phyloP scores from a whole-genome alignment of 805 yeast species.

The Zygosaccharomyces gambellarensis region DNA sequence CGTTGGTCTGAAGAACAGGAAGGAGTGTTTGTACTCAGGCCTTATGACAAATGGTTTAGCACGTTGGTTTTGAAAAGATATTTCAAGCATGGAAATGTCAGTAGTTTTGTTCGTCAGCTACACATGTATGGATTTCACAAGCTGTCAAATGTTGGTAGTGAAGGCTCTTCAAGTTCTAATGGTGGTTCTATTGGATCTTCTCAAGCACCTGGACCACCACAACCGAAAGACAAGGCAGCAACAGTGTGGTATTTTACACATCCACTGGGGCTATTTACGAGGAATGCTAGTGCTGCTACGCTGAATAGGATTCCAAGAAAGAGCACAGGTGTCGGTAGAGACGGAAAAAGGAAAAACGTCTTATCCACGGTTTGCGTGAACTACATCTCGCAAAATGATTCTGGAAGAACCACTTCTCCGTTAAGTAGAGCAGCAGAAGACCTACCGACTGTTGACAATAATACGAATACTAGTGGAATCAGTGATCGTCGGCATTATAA shows the following conservation, averaged over 20 bases:
- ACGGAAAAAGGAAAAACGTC: constrained; percentile 31
- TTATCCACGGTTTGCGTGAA: constrained; percentile 29
- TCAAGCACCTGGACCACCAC: not conserved
- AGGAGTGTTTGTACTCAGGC: constrained; percentile 24
- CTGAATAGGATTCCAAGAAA: constrained; percentile 31
- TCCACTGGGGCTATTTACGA: constrained; percentile 27
- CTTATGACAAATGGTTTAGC: constrained; percentile 27
- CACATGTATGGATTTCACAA: constrained; percentile 98
- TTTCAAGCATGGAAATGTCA: constrained; percentile 91
- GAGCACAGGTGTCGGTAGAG: constrained; percentile 30
- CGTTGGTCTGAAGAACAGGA: constrained; percentile 26
- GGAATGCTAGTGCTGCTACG: constrained; percentile 20
- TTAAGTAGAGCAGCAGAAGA: not conserved
- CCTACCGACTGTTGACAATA: not conserved
- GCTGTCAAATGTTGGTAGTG: constrained; percentile 31
- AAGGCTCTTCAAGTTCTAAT: not conserved
- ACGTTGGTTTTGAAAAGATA: constrained; percentile 49
- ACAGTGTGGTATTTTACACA: constrained; percentile 32
- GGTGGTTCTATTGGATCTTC: not conserved
- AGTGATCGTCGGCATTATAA: constrained; percentile 12
- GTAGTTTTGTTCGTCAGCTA: constrained; percentile 86
- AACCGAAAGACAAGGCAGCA: constrained; percentile 11
- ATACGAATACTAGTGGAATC: not conserved
- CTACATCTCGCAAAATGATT: constrained; percentile 14
- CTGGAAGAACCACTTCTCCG: constrained; percentile 4